phyloP scores from a whole-genome alignment of 1,139 yeast genomes.

The Scheffersomyces illinoinensis region DNA sequence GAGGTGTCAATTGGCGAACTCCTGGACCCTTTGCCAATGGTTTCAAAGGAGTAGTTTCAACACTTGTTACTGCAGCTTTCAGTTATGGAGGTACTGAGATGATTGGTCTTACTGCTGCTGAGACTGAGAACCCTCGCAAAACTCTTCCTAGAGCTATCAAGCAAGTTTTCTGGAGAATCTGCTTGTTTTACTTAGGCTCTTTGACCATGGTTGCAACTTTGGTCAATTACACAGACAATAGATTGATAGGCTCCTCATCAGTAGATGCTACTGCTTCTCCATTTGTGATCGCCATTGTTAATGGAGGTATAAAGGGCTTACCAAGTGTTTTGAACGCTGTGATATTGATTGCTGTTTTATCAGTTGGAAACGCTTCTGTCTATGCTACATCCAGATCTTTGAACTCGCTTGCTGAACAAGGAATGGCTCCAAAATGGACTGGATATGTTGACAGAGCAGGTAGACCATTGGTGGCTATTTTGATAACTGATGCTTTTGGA shows the following conservation, averaged over 20 bases:
- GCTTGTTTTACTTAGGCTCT: constrained; percentile 55
- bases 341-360: constrained; percentile 47
- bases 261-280: constrained; percentile 57
- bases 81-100: constrained; percentile 41
- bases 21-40: constrained; percentile 48
- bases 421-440: constrained; percentile 33
- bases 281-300: constrained; percentile 58
- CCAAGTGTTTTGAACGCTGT: constrained; percentile 55
- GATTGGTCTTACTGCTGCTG: constrained; percentile 49
- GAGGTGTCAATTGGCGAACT: constrained; percentile 36
- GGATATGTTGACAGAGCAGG: constrained; percentile 34
- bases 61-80: constrained; percentile 34
- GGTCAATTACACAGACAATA: constrained; percentile 42
- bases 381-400: constrained; percentile 35
- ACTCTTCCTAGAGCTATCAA: constrained; percentile 74
- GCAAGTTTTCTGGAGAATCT: constrained; percentile 73
- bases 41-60: constrained; percentile 47
- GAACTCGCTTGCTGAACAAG: constrained; percentile 33
- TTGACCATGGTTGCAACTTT: constrained; percentile 46
- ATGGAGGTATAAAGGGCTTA: constrained; percentile 55
- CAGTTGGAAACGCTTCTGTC: constrained; percentile 48
- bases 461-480: constrained; percentile 32
- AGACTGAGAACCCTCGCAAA: constrained; percentile 43
- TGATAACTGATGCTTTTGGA: constrained; percentile 49
- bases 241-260: constrained; percentile 35